These are phyloP conservation scores for Elsinoe arachidis DNA, from an alignment of 2,329 filamentous ascomycete species.

Conservation along the genomic window DNA sequence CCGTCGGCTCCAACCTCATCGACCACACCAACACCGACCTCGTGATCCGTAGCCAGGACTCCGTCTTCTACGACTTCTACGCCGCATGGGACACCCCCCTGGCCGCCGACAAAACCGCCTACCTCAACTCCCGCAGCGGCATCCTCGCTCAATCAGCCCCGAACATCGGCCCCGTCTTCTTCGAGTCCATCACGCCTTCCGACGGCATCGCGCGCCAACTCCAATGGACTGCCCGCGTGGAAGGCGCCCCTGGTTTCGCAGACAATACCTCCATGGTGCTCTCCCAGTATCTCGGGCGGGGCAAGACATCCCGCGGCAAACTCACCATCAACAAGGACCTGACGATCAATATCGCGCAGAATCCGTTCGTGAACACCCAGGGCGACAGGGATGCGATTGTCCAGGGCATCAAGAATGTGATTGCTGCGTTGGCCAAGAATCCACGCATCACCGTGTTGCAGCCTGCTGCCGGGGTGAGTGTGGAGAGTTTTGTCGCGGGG, in stretches of 20 bases:
- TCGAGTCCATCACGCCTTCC: constrained; percentile 47
- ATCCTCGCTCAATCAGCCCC: constrained; percentile 57
- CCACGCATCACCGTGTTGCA: constrained; percentile 49
- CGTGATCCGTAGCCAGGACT: constrained; percentile 43
- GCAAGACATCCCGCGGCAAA: constrained; percentile 51
- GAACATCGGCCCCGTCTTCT: constrained; percentile 56
- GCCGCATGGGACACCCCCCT: constrained; percentile 45
- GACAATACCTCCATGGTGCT: constrained; percentile 34
- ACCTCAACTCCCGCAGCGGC: constrained; percentile 44
- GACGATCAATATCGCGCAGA: constrained; percentile 38
- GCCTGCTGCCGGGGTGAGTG: constrained; percentile 44
- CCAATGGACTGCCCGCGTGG: constrained; percentile 59
- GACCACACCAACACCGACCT: constrained; percentile 51
- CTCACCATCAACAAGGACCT: constrained; percentile 53
- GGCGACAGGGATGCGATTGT: constrained; percentile 56
- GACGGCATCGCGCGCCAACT: constrained; percentile 56
- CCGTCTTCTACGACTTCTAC: constrained; percentile 58
- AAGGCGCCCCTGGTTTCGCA: constrained; percentile 42
- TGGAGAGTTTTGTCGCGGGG: constrained; percentile 46
- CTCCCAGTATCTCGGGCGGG: constrained; percentile 54
- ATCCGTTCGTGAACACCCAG: constrained; percentile 50
- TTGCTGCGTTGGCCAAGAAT: constrained; percentile 46
- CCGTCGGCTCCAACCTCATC: constrained; percentile 42
- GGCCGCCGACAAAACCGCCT: constrained; percentile 31
- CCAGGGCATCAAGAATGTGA: constrained; percentile 53